Base-by-base conservation (phyloP, 2,329 filamentous ascomycete species). In the Diaporthe sp. region DNA sequence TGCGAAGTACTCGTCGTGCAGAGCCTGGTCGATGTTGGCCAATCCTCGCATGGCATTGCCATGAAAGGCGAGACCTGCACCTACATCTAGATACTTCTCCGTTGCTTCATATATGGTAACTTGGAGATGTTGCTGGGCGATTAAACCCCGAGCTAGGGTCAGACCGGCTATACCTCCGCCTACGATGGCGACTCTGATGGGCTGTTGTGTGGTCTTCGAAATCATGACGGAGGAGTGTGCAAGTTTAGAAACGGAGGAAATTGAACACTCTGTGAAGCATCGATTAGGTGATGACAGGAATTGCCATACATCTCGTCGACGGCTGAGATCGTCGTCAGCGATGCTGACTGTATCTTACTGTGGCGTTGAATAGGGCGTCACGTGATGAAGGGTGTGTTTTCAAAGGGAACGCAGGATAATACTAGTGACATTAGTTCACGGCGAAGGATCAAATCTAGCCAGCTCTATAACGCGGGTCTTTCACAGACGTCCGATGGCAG, bases 1-100 rank as follows among this genome's bases (percentile, higher is more conserved):
- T 31, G 60, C 60, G n/a, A 63, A 63, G 39, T 63, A 63, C 39
- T 63, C 60, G 17, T 63, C 60, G 60, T 63, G 60, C 8, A 63
- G 60, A 42, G 60, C 60, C 60, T 31, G 60, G 12, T 63, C 39
- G 60, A 63, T 63, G 39, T 63, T 63, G 39, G 77, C 55, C 80
- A 85, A 82, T 17, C 84, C 82, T 47, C 79, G 79, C 75, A 83
- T 81, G 13, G 81, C 85, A 76, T 86, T 86, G 9, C 77, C 76
- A 60, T 85, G 83, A n/a, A 86, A 78, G 2, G 83, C 84, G 17
- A 86, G 79, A 7, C 83, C 84, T 5, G 84, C 83, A 15, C 85
- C 85, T 47, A 85, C 78, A 68, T 86, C 79, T 73, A 78, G 79
- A 7, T 63, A 63, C 15, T 31, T 22, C 39, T 47, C 39, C 4